phyloP scores from a whole-genome alignment of 2,329 filamentous ascomycete species.

The Neonectria punicea region DNA sequence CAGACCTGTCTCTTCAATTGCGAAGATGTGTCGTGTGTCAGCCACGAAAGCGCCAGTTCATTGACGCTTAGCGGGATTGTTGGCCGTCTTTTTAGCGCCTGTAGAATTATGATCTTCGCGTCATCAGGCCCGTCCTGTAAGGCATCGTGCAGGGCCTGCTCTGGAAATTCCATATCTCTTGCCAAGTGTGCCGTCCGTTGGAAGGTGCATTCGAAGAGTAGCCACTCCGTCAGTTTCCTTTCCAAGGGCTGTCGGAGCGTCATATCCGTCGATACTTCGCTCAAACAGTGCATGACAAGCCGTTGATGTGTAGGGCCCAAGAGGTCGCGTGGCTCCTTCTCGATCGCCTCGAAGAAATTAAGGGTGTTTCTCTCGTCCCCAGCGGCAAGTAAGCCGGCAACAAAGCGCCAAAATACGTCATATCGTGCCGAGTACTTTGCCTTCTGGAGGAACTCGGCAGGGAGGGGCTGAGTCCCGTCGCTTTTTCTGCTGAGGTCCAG shows the following conservation, averaged over 20 bases:
- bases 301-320: constrained; percentile 51
- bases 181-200: background rate
- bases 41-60: background rate
- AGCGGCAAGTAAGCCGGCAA: constrained; percentile 49
- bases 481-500: too few species aligned
- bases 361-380: constrained; percentile 9
- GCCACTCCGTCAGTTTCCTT: background rate
- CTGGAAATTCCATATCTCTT: background rate
- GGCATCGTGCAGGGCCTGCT: background rate
- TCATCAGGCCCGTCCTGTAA: background rate
- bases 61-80: background rate
- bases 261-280: constrained; percentile 36
- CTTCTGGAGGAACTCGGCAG: constrained; percentile 43
- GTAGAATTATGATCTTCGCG: background rate
- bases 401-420: constrained; percentile 56
- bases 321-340: constrained; percentile 49
- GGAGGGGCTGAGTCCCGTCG: background rate
- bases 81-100: background rate
- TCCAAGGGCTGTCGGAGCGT: background rate
- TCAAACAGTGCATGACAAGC: constrained; percentile 52
- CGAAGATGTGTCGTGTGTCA: background rate
- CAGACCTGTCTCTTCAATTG: background rate
- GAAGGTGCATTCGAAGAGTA: background rate
- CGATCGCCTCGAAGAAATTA: constrained; percentile 46
- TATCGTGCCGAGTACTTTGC: constrained; percentile 53